phyloP scores from a whole-genome alignment of 1,139 yeast species.

The Eremothecium gossypii region DNA sequence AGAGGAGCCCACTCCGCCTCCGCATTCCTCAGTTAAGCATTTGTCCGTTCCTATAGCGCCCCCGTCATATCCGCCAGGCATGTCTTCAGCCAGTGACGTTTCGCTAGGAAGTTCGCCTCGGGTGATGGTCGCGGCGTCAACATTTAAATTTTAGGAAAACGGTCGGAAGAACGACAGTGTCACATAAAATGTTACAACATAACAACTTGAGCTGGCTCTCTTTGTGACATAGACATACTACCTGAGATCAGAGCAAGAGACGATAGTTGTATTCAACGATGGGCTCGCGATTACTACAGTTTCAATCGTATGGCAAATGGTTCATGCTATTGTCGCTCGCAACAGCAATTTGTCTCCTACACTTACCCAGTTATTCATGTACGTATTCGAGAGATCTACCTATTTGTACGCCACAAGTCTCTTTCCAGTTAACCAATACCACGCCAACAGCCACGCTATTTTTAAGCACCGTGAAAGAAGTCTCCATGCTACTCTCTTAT shows the following conservation, averaged over 20 bases:
- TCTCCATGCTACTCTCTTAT: conserved; percentile 44
- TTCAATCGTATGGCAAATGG: conserved; percentile 4
- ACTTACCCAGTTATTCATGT: conserved; percentile 30
- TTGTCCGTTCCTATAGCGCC: neutral
- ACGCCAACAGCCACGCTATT: conserved; percentile 33
- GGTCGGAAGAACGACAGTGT: conserved; percentile 4
- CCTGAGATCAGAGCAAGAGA: neutral
- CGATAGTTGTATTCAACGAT: neutral
- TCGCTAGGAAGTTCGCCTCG: neutral
- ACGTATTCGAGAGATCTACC: conserved; percentile 17
- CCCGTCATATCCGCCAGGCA: neutral
- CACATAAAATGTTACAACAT: neutral
- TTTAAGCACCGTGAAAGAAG: conserved; percentile 38
- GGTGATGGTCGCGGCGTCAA: neutral
- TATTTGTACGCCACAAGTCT: conserved; percentile 41
- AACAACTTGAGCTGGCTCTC: neutral
- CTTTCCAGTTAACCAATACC: conserved; percentile 34
- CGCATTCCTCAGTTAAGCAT: too few species aligned
- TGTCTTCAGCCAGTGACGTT: neutral
- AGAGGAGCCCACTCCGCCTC: too few species aligned
- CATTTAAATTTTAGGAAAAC: neutral
- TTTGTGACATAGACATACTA: conserved; percentile 3
- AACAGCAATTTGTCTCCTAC: conserved; percentile 17
- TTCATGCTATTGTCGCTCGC: conserved; percentile 6
- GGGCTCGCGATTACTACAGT: conserved; percentile 4